Evolutionary conservation across 108 stramenopile genomes (phyloP).

Genomic region (Skeletonema tropicum): DNA sequence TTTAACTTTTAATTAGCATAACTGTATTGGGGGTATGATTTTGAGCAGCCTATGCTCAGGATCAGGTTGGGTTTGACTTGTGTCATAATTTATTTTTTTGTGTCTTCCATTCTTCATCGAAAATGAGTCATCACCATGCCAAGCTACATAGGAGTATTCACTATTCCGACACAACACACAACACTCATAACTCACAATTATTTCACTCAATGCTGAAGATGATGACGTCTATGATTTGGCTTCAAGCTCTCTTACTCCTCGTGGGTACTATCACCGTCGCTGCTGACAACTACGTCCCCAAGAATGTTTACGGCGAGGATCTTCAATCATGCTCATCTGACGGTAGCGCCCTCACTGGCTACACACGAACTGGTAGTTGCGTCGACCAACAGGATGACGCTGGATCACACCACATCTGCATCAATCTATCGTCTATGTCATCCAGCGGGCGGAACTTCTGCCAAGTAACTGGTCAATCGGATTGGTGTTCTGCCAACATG

Average conservation of each 20-base stretch:
- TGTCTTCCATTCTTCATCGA: too few species aligned
- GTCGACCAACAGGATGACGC: constrained; percentile 42
- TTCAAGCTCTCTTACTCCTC: constrained; percentile 24
- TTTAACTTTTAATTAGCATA: too few species aligned
- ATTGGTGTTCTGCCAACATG: constrained; percentile 41
- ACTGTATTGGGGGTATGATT: too few species aligned
- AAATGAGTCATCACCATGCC: too few species aligned
- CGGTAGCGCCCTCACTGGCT: constrained; percentile 66
- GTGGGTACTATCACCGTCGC: background rate
- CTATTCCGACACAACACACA: too few species aligned
- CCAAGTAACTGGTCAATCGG: constrained; percentile 39
- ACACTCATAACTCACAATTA: too few species aligned
- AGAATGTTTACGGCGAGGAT: constrained; percentile 51
- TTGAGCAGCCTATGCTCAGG: too few species aligned
- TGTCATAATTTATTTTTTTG: too few species aligned
- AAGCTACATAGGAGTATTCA: too few species aligned
- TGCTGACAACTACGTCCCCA: constrained; percentile 15
- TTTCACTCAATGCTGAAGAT: too few species aligned
- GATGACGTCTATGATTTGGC: constrained; percentile 1
- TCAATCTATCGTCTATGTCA: constrained; percentile 19
- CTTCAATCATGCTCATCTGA: constrained; percentile 45
- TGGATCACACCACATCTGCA: constrained; percentile 53
- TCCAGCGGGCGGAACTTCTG: constrained; percentile 32
- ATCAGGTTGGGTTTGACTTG: too few species aligned
- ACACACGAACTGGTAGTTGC: constrained; percentile 57